Percentiles rank a stretch among this genome's conserved stretches.
Evolutionary conservation across 441 rosid genomes (phyloP).

Genomic region (Erysimum cheiri): DNA sequence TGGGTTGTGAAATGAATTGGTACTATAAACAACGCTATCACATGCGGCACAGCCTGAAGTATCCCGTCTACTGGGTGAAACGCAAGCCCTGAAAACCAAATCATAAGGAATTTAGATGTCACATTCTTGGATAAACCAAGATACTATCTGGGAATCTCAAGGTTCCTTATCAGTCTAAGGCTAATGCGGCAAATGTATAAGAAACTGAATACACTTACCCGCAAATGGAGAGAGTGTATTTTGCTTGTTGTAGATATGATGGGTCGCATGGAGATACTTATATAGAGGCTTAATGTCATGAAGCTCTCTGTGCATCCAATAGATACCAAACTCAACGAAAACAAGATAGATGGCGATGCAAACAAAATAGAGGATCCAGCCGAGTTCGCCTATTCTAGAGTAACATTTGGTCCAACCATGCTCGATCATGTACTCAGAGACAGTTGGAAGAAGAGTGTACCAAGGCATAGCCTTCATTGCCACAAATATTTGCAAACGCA

Average conservation of each 20-base stretch:
- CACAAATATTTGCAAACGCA: constrained; percentile 86
- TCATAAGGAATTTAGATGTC: not conserved
- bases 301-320: constrained; percentile 95
- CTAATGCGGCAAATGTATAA: not conserved
- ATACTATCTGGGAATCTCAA: not conserved
- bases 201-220: constrained; percentile 52
- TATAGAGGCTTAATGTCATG: constrained; percentile 95
- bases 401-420: constrained; percentile 90
- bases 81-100: constrained; percentile 72
- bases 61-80: constrained; percentile 96
- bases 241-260: constrained; percentile 96
- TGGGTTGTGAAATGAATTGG: constrained; percentile 85
- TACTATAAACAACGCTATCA: constrained; percentile 68
- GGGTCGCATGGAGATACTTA: constrained; percentile 91
- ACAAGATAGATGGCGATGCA: constrained; percentile 64
- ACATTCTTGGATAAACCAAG: constrained; percentile 12
- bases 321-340: constrained; percentile 84
- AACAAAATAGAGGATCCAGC: constrained; percentile 59
- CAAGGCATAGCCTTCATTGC: constrained; percentile 99
- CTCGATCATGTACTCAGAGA: constrained; percentile 88
- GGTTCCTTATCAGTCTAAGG: not conserved
- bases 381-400: constrained; percentile 63
- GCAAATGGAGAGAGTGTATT: constrained; percentile 97
- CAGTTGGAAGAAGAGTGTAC: constrained; percentile 79
- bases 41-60: constrained; percentile 93